Base-by-base conservation (phyloP, 2,329 filamentous ascomycete species). In the Neofusicoccum umdonicola region DNA sequence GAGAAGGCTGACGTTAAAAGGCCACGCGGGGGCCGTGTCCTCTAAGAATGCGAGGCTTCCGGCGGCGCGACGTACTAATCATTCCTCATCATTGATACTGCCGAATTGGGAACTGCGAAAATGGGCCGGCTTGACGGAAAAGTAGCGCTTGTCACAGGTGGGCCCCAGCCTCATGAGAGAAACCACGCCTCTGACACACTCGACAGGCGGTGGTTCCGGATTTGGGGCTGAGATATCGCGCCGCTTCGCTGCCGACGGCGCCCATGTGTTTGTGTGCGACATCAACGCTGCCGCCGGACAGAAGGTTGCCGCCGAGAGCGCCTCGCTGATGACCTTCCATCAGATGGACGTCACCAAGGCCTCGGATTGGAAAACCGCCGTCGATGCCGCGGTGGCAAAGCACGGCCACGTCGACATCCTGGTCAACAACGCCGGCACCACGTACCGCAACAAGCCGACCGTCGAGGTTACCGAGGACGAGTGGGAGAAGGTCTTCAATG, bases 401-500 rank as follows among this genome's bases (percentile, higher is more conserved):
- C 81, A 87, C 66, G 84, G 84, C 8, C 79, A 83, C 5, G 83
- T 88, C 62, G 86, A 88, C 67, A 84, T 88, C 22, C 74, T 88
- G 0, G 71, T 89, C 15, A 87, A 87, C 67, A 88, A 88, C 61
- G 86, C 88, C 3, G 87, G 86, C 1, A 81, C 81, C 61, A 84
- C 81, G 0, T 84, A 87, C 65, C 82, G 82, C 37, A 78, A 77
- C 67, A 78, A 79, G 79, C 82, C 87, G 0, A 89, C 88, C 0
- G 76, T 83, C 34, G 81, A 87, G 0, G 88, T 90, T 2, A 88
- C 86, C 0, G 87, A 90, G 62, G 80, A 81, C 4, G 88, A 91
- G 54, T 91, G 88, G 66, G 87, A 90, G 69, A 79, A 83, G 51
- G 85, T 88, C 42, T 88, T 91, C 73, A 83, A 83, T 62, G 87